These are phyloP conservation scores for Rhodotorula sphaerocarpa DNA, from an alignment of 768 basidiomycete species.

Conservation along the genomic window DNA sequence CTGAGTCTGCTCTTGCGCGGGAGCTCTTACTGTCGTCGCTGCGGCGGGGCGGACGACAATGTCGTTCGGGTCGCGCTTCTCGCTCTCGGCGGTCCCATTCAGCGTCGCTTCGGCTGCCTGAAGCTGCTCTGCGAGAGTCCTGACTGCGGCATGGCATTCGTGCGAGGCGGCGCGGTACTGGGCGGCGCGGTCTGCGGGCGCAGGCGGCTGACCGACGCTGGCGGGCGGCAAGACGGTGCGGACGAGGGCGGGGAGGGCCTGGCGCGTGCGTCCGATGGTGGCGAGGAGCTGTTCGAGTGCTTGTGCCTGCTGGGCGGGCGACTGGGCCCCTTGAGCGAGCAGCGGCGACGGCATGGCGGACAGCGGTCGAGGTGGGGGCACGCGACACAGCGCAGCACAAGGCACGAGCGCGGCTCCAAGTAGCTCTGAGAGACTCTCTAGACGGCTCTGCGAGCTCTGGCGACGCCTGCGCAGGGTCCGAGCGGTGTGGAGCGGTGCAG, in stretches of 20 bases:
- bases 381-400: no score
- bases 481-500: no score
- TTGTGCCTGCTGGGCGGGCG: background rate
- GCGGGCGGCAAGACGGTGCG: background rate
- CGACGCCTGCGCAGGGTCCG: no score
- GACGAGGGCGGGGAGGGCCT: conserved; percentile 14
- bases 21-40: background rate
- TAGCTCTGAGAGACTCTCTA: no score
- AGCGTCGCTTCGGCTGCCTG: conserved; percentile 1
- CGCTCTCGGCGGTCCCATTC: background rate
- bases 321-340: no score
- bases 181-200: conserved; percentile 3
- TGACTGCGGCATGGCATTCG: conserved; percentile 5
- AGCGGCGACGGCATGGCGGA: no score
- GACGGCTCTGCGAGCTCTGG: no score
- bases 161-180: conserved; percentile 13
- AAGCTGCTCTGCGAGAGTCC: background rate
- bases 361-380: no score
- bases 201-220: background rate
- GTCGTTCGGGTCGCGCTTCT: background rate
- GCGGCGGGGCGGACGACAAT: background rate
- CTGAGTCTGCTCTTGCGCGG: no score
- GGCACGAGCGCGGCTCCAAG: no score
- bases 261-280: conserved; percentile 3
- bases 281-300: conserved; percentile 11